Base-by-base conservation (phyloP, 257 asterid genomes). In the Solanum chmielewskii region DNA sequence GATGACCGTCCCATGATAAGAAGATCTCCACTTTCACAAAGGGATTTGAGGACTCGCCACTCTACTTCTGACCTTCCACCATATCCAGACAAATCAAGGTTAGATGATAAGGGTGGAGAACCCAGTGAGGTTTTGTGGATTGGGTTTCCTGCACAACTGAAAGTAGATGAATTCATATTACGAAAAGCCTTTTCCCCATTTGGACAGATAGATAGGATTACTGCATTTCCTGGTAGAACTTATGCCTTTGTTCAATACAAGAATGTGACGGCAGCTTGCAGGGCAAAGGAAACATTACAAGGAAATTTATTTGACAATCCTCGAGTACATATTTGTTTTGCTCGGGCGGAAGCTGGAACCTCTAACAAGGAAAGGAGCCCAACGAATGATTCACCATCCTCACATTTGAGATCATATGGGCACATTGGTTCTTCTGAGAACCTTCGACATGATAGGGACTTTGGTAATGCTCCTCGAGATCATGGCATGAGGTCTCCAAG, bases 101-200 rank as follows among this genome's bases (percentile, higher is more conserved):
- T 85, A 86, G 90, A 44, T 77, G 94, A 94, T 86, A 93, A 91
- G 89, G 91, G 90, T 87, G 91, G 90, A 86, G 99, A 95, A 84
- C 98, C 97, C 82, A 96, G 98, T 90, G 98, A 94, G 87, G 98
- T 95, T 87, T 91, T 96, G 86, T 96, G 99, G 99, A 84, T 96
- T 29, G 99, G 99, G 88, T 96, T 96, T 91, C 98, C 99, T 27
- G 96, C 98, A 59, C 94, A 92, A 87, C 83, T 96, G 90, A 93
- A 93, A 90, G 95, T 96, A 84, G 99, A 96, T 69, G 99, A 96
- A 88, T 94, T 93, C 86, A 87, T 91, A 87, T 88, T 96, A 86
- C 92, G 98, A 86, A 94, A 94, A 91, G 95, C 98, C 52, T 96
- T 96, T 90, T 91, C 97, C 70, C 97, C 95, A 31, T 96, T 96